Percentiles rank a stretch among this genome's conserved stretches.
phyloP scores from a whole-genome alignment of 345 rosid genomes.

The Arabis alpina region DNA sequence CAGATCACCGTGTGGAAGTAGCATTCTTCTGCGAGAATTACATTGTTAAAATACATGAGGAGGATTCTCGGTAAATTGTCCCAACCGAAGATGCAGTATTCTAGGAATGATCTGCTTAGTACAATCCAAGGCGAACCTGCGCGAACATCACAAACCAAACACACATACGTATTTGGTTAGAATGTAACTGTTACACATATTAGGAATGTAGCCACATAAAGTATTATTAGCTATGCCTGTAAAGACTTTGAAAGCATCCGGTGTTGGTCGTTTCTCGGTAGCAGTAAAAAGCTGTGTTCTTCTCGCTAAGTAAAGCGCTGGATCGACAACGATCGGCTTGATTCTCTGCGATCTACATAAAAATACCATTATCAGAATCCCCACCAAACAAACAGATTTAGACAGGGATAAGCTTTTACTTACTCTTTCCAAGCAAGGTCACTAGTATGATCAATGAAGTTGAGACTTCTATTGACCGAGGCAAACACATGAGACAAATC shows the following conservation, averaged over 20 bases:
- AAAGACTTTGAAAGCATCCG: constrained; percentile 87
- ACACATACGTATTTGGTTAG: constrained; percentile 33
- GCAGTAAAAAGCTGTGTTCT: constrained; percentile 87
- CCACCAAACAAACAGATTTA: not conserved
- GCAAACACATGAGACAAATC: constrained; percentile 87
- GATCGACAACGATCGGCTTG: constrained; percentile 92
- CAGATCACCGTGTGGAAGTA: constrained; percentile 94
- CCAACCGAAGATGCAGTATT: constrained; percentile 95
- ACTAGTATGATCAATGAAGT: constrained; percentile 92
- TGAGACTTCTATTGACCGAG: constrained; percentile 73
- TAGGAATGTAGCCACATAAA: not conserved
- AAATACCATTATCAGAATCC: constrained; percentile 22
- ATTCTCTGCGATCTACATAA: constrained; percentile 72
- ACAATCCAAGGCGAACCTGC: constrained; percentile 95
- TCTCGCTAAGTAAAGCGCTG: constrained; percentile 85
- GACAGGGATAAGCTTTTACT: constrained; percentile 31
- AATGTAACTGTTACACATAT: not conserved
- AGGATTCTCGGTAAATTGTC: constrained; percentile 87
- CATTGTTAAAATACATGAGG: constrained; percentile 94
- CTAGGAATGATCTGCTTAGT: constrained; percentile 81
- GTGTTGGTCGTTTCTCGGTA: constrained; percentile 76
- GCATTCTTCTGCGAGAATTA: constrained; percentile 79
- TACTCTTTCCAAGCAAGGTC: constrained; percentile 99
- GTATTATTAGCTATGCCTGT: constrained; percentile 57
- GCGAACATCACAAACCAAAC: constrained; percentile 32